These are phyloP conservation scores for Macadamia tetraphylla DNA, from an alignment of 164 flowering plant genomes.

Conservation along the genomic window DNA sequence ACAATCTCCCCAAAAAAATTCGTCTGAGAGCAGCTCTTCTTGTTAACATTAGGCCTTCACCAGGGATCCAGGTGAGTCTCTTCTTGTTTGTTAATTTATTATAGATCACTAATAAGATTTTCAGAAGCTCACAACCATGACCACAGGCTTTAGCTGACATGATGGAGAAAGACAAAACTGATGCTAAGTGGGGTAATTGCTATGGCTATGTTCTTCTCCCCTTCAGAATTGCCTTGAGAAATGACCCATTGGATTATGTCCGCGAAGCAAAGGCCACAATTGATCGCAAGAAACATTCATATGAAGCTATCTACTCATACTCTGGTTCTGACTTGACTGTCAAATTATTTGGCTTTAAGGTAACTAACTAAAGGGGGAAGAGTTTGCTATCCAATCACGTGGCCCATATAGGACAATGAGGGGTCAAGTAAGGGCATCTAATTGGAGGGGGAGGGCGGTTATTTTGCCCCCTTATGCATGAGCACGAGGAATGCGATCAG, in stretches of 20 bases:
- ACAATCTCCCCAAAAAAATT: slow-evolving; percentile 34
- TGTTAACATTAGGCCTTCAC: slow-evolving; percentile 42
- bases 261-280: slow-evolving; percentile 48
- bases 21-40: slow-evolving; percentile 46
- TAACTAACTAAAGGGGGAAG: slow-evolving; percentile 1
- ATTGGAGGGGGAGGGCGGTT: no score
- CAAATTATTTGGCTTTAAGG: slow-evolving; percentile 53
- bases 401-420: no score
- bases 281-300: slow-evolving; percentile 61
- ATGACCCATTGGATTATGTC: slow-evolving; percentile 58
- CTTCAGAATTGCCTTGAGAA: slow-evolving; percentile 30
- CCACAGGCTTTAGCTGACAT: slow-evolving; percentile 51
- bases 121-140: no score
- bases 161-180: slow-evolving; percentile 43
- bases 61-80: slow-evolving; percentile 44
- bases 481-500: no score
- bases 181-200: slow-evolving; percentile 57
- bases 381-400: no score
- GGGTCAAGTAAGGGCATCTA: no score
- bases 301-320: slow-evolving; percentile 42
- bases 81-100: background rate
- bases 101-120: no score
- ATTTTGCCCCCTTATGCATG: no score
- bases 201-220: slow-evolving; percentile 58
- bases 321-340: slow-evolving; percentile 19